These are phyloP conservation scores for Warburgia ugandensis DNA, from an alignment of 164 flowering plant species.

Conservation along the genomic window DNA sequence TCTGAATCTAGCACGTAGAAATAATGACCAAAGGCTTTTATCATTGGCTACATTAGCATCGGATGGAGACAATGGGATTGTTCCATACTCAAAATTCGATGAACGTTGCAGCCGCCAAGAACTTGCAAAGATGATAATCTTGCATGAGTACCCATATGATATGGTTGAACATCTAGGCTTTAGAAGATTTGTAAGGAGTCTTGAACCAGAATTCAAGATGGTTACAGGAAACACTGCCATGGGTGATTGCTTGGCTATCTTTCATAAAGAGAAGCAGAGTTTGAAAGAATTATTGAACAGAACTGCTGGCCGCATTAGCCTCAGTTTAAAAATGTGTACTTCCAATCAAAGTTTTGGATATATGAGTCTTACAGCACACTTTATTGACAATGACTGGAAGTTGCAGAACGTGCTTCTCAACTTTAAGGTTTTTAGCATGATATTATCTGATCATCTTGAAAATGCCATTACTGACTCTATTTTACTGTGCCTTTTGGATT, in stretches of 20 bases:
- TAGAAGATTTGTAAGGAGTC: conserved; percentile 3
- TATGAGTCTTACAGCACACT: conserved; percentile 4
- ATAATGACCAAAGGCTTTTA: not conserved
- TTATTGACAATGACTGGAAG: conserved; percentile 8
- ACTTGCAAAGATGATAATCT: conserved; percentile 11
- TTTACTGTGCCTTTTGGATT: not conserved
- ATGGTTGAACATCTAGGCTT: conserved; percentile 8
- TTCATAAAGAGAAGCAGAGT: conserved; percentile 9
- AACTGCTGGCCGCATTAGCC: conserved; percentile 2
- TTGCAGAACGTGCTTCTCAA: conserved; percentile 4
- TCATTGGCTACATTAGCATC: not conserved
- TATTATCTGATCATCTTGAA: not conserved
- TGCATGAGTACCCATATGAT: conserved; percentile 7
- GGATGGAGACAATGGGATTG: not conserved
- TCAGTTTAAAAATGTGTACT: not conserved
- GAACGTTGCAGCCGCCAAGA: conserved; percentile 7
- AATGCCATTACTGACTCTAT: not conserved
- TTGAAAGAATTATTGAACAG: conserved; percentile 1
- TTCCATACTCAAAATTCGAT: conserved; percentile 1
- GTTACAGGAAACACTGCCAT: conserved; percentile 1
- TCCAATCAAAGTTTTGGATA: not conserved
- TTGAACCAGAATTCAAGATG: conserved; percentile 9
- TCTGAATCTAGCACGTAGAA: not conserved
- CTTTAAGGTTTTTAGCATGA: not conserved
- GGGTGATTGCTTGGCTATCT: conserved; percentile 5